Base-by-base conservation (phyloP, 768 basidiomycete genomes). In the Asterophora parasitica region DNA sequence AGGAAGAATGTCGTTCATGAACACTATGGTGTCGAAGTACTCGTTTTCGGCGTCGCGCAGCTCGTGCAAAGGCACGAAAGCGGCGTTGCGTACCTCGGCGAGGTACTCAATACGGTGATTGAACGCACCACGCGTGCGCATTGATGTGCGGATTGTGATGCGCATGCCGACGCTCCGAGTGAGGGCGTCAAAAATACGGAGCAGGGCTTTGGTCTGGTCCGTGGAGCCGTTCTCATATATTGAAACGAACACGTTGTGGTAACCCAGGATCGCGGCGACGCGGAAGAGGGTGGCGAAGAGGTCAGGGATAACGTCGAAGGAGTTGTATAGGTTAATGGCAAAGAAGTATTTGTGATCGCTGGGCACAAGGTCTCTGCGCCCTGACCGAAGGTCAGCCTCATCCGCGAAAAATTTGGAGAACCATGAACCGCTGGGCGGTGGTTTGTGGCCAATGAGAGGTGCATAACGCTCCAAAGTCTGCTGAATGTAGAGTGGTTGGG, bases 41-140 rank as follows among this genome's bases (percentile, higher is more conserved):
- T 98, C 95, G 62, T 88, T 88, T 62, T 93, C 84, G 19, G 85
- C 71, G 63, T 96, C 94, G 33, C 96, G 78, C 31, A 96, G 78
- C 61, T 98, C 96, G 69, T 95, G 88, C 17, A 98, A 73, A 1
- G 96, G 96, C 2, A 89, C 92, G 64, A 99, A 89, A 11, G 96
- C 96, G 20, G 92, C 86, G 65, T 99, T 98, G 51, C 96, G 88
- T n/a, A 99, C 95, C 63, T 99, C 95, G n/a, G 96, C 96, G 44
- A 99, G 85, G 71, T 99, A 99, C 68, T 99, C 96, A 74, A 99
- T 99, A 44, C 96, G 94, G 65, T 99, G 96, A 67, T 95, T 95
- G 76, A 98, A 98, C 7, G 88, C 87, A 33, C 96, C 96, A 23
- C 95, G 78, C 8, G 89, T 94, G 52, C 96, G 85, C 74, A 85